A percentile compares a stretch with the other conserved stretches of the same genome.
Conservation (phyloP, 192 early-diverging fungal genomes). For the Glomus cerebriforme region DNA sequence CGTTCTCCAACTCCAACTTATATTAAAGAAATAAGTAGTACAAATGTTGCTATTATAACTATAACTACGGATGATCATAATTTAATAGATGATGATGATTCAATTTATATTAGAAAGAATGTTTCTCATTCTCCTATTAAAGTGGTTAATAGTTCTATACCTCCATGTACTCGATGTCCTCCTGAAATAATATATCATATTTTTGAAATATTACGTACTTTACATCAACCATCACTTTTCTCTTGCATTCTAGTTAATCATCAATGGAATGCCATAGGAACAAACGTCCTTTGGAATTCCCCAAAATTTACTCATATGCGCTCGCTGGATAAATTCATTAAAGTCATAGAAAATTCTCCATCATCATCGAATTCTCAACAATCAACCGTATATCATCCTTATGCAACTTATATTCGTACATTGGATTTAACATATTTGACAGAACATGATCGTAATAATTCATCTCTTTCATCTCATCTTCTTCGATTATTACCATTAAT, state of each 20-base stretch:
- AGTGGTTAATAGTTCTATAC: slow-evolving; percentile 20
- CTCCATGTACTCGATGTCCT: slow-evolving; percentile 26
- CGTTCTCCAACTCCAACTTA: slow-evolving; percentile 13
- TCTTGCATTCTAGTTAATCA: slow-evolving; percentile 29
- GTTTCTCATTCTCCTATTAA: neutral
- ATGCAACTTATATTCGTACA: slow-evolving; percentile 22
- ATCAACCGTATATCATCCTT: slow-evolving; percentile 18
- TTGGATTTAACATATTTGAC: slow-evolving; percentile 26
- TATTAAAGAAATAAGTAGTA: neutral
- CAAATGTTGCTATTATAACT: slow-evolving; percentile 4
- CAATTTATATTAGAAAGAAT: neutral
- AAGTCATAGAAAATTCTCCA: slow-evolving; percentile 20
- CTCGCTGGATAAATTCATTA: slow-evolving; percentile 30
- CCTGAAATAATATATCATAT: slow-evolving; percentile 24
- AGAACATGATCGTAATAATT: slow-evolving; percentile 32
- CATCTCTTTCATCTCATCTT: slow-evolving; percentile 28
- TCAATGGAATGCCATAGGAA: slow-evolving; percentile 28
- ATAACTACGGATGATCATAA: slow-evolving; percentile 3
- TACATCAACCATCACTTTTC: slow-evolving; percentile 25
- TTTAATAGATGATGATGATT: neutral
- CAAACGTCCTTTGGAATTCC: slow-evolving; percentile 28
- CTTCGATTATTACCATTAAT: slow-evolving; percentile 27
- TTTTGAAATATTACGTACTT: slow-evolving; percentile 23
- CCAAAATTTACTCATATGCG: slow-evolving; percentile 33
- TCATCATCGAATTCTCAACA: neutral